Evolutionary conservation across 805 yeast genomes (phyloP).

Genomic region (Myxozyma sirexii): DNA sequence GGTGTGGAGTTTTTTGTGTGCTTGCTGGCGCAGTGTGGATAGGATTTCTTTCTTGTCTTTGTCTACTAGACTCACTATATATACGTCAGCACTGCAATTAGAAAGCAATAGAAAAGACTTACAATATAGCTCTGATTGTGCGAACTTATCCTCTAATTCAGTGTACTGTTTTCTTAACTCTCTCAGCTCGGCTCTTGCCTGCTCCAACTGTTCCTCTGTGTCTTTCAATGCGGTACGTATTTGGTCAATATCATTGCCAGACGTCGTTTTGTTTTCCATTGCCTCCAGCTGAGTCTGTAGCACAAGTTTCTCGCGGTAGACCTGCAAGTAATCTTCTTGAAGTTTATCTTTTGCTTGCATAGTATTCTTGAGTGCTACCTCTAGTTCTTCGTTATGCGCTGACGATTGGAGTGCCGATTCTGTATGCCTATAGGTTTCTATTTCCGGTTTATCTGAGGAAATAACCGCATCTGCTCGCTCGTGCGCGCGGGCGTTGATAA

Average conservation of each 20-base stretch:
- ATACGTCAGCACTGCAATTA: neutral
- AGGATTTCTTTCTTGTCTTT: slow-evolving; percentile 22
- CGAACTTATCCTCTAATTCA: slow-evolving; percentile 4
- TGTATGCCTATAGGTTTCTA: neutral
- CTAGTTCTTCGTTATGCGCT: neutral
- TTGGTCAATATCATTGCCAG: neutral
- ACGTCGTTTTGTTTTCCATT: slow-evolving; percentile 5
- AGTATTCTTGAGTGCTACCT: slow-evolving; percentile 10
- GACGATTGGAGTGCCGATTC: neutral
- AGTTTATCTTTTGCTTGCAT: slow-evolving; percentile 14
- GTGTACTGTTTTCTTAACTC: neutral
- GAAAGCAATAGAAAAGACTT: neutral
- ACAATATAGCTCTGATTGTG: slow-evolving; percentile 10
- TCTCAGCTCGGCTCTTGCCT: neutral
- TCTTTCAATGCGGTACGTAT: slow-evolving; percentile 1
- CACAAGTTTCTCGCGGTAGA: slow-evolving; percentile 21
- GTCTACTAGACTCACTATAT: slow-evolving; percentile 15
- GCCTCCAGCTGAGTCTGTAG: slow-evolving; percentile 22
- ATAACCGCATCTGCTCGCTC: neutral
- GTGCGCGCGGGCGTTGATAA: neutral
- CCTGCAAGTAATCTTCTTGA: slow-evolving; percentile 18
- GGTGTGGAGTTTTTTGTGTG: slow-evolving; percentile 3
- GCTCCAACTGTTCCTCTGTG: neutral
- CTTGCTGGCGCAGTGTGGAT: slow-evolving; percentile 8
- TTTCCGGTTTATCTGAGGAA: neutral